These are phyloP conservation scores for Cladosporium sp. DNA, from an alignment of 2,329 filamentous ascomycete species.

Conservation along the genomic window DNA sequence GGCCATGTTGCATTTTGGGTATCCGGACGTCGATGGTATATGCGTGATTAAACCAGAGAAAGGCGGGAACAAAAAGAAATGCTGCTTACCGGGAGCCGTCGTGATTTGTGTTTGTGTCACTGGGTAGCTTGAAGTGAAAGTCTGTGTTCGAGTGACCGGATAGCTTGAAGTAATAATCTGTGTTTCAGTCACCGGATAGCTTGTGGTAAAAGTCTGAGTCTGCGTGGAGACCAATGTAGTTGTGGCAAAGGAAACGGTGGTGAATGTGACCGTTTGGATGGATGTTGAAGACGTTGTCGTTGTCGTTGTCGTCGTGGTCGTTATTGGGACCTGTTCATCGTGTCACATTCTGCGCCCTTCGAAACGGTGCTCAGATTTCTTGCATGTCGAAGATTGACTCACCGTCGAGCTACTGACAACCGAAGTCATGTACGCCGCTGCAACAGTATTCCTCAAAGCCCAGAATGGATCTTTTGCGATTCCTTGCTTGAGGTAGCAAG, in stretches of 20 bases:
- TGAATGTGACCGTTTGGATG: not conserved
- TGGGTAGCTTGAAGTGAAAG: not conserved
- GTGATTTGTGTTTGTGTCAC: conserved; percentile 1
- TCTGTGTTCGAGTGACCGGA: conserved; percentile 1
- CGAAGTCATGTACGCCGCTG: not conserved
- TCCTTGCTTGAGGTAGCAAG: conserved; percentile 1
- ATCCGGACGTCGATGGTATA: too few relatives aligned
- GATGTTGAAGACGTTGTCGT: not conserved
- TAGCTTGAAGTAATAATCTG: too few relatives aligned
- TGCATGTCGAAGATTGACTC: too few relatives aligned
- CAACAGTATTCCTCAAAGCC: not conserved
- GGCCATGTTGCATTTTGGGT: too few relatives aligned
- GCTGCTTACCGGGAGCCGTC: not conserved
- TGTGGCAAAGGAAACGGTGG: conserved; percentile 2
- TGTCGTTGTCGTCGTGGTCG: conserved; percentile 6
- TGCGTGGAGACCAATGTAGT: conserved; percentile 2
- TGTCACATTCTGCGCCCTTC: too few relatives aligned
- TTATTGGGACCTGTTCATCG: not conserved
- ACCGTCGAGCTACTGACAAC: too few relatives aligned
- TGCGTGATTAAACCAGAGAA: not conserved
- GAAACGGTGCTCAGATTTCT: too few relatives aligned
- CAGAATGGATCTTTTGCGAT: not conserved
- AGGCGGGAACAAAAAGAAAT: not conserved
- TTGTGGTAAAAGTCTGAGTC: conserved; percentile 1
- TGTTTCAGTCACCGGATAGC: conserved; percentile 1